A percentile compares a stretch with the other conserved stretches of the same genome.
Evolutionary conservation across 257 asterid genomes (phyloP).

Genomic region (Cruciata laevipes): DNA sequence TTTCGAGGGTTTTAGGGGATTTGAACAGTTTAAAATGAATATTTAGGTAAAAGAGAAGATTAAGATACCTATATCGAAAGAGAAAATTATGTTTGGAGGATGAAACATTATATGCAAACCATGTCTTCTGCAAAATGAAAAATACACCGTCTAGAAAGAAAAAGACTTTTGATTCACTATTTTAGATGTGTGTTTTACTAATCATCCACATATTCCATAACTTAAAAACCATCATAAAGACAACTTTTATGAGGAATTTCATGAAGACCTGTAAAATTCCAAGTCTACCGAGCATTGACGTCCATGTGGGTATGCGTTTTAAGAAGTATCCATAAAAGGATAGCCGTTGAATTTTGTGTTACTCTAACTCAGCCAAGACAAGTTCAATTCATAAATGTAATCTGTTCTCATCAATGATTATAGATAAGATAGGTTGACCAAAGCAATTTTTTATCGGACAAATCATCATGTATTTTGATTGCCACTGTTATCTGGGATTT

Average conservation of each 20-base stretch:
- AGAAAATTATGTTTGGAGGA: too few species aligned
- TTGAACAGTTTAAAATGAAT: not conserved
- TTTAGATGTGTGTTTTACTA: too few species aligned
- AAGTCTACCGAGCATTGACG: not conserved
- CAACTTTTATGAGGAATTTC: not conserved
- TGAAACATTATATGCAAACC: not conserved
- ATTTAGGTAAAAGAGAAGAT: not conserved
- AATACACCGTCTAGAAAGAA: not conserved
- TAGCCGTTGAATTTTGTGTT: not conserved
- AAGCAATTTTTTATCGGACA: too few species aligned
- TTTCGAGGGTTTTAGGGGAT: not conserved
- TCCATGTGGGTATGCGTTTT: not conserved
- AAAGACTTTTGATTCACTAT: not conserved
- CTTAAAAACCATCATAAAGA: constrained; percentile 2
- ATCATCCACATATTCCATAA: not conserved
- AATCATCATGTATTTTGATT: not conserved
- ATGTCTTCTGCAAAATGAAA: not conserved
- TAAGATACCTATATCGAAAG: not conserved
- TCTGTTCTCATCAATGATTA: not conserved
- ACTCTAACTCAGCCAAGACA: not conserved
- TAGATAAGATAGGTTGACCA: not conserved
- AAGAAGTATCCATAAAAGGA: not conserved
- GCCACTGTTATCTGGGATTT: not conserved
- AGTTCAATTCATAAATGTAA: not conserved
- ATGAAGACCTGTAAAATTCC: not conserved